These are phyloP conservation scores for Corrigiola litoralis DNA, from an alignment of 179 eudicot genomes.

Conservation along the genomic window DNA sequence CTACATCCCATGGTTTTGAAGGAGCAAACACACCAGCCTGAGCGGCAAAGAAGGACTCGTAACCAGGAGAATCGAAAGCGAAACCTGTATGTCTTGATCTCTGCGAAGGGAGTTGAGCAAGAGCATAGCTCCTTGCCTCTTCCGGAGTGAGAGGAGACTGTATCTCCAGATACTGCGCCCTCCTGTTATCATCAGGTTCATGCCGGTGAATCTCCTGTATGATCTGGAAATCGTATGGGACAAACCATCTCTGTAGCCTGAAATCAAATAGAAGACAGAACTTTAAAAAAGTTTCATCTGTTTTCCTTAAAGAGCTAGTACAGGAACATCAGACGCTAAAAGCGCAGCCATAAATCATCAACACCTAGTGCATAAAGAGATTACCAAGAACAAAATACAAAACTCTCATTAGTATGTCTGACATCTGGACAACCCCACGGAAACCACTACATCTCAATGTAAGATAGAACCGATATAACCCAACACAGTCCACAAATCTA, in stretches of 20 bases:
- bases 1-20: constrained; percentile 94
- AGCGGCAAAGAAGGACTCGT: constrained; percentile 90
- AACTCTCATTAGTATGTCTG: too few species aligned
- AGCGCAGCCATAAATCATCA: too few species aligned
- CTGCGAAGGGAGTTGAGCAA: constrained; percentile 73
- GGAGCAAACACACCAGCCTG: constrained; percentile 78
- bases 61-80: constrained; percentile 96
- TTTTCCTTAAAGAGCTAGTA: not conserved
- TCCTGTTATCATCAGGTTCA: constrained; percentile 58
- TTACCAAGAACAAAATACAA: too few species aligned
- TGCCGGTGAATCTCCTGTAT: constrained; percentile 77
- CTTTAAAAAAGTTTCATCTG: not conserved
- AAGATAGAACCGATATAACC: too few species aligned
- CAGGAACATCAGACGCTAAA: not conserved
- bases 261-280: constrained; percentile 8
- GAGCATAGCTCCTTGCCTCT: constrained; percentile 69
- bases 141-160: constrained; percentile 56
- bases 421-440: too few species aligned
- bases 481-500: too few species aligned
- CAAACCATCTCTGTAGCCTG: constrained; percentile 95
- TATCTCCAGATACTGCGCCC: constrained; percentile 49
- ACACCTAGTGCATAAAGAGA: too few species aligned
- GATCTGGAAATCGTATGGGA: constrained; percentile 82
- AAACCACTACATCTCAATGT: too few species aligned
- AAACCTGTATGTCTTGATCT: constrained; percentile 90